A percentile compares a stretch with the other conserved stretches of the same genome.
Evolutionary conservation across 495 filamentous ascomycete species (phyloP).

Genomic region (Evansstolkia leycettana): DNA sequence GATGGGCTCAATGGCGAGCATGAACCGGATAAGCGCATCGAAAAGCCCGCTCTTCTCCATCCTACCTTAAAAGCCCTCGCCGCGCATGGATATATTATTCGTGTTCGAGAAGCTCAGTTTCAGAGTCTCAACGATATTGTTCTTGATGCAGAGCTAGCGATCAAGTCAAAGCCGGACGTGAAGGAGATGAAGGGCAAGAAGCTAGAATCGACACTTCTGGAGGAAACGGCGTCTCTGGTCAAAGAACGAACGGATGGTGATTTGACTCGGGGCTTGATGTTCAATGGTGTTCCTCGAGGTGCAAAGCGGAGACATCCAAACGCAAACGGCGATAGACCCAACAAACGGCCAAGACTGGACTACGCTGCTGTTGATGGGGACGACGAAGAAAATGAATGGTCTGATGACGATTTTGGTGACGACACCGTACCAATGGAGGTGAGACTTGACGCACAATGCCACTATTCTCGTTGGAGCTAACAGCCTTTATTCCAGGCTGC

Average conservation of each 20-base stretch:
- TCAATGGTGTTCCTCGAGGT: constrained; percentile 27
- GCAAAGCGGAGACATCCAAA: constrained; percentile 19
- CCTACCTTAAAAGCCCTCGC: constrained; percentile 32
- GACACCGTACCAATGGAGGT: constrained; percentile 32
- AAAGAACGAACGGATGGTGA: constrained; percentile 20
- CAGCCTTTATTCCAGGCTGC: constrained; percentile 27
- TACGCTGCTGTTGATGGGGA: constrained; percentile 18
- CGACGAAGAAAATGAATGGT: constrained; percentile 27
- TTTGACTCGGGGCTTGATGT: constrained; percentile 19
- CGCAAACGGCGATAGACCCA: constrained; percentile 5
- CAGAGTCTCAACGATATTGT: constrained; percentile 39
- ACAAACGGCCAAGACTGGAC: constrained; percentile 10
- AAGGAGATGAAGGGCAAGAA: constrained; percentile 44
- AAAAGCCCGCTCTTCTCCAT: constrained; percentile 24
- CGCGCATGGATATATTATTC: constrained; percentile 35
- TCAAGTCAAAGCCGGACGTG: constrained; percentile 22
- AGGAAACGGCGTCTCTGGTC: constrained; percentile 19
- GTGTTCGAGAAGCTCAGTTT: constrained; percentile 36
- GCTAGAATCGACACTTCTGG: constrained; percentile 40
- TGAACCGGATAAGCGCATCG: neutral
- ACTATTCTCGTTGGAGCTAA: neutral
- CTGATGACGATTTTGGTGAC: constrained; percentile 24
- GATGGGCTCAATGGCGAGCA: constrained; percentile 15
- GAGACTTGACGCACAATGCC: constrained; percentile 1
- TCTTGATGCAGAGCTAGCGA: constrained; percentile 30